Percentiles rank a stretch among this genome's conserved stretches.
Evolutionary conservation across 768 basidiomycete genomes (phyloP).

Genomic region (Lactarius pseudohatsudake): DNA sequence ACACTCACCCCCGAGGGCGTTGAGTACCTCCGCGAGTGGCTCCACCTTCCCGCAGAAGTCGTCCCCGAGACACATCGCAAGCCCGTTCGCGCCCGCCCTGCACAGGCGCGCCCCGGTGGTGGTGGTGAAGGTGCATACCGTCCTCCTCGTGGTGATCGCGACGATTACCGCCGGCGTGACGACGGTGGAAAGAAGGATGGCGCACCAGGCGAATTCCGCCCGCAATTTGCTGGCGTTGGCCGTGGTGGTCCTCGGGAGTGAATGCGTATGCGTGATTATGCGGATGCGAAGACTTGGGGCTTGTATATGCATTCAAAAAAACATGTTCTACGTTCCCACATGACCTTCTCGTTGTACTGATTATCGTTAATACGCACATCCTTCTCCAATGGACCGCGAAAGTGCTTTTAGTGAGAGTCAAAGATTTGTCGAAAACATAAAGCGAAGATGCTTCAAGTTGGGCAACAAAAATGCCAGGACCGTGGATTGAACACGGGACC

Average conservation of each 20-base stretch:
- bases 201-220: constrained; percentile 86
- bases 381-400: background rate
- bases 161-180: constrained; percentile 60
- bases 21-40: constrained; percentile 95
- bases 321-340: background rate
- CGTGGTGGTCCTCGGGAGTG: constrained; percentile 80
- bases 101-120: constrained; percentile 60
- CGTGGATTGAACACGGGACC: constrained; percentile 81
- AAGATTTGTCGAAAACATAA: background rate
- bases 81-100: constrained; percentile 84
- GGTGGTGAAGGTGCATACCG: constrained; percentile 83
- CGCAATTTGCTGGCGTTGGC: constrained; percentile 86
- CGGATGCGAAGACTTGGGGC: background rate
- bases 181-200: constrained; percentile 80
- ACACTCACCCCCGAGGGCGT: constrained; percentile 95
- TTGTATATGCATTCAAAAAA: constrained; percentile 6
- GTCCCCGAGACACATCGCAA: constrained; percentile 98
- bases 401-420: background rate
- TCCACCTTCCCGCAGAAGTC: constrained; percentile 93
- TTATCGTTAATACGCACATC: background rate
- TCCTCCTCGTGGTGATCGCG: constrained; percentile 83
- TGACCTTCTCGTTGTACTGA: background rate
- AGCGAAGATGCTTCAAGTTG: too few relatives aligned
- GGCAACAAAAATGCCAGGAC: constrained; percentile 53
- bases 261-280: background rate